A percentile compares a stretch with the other conserved stretches of the same genome.
These are phyloP conservation scores for Trichocladium uniseriatum DNA, from an alignment of 495 filamentous ascomycete genomes.

Conservation along the genomic window DNA sequence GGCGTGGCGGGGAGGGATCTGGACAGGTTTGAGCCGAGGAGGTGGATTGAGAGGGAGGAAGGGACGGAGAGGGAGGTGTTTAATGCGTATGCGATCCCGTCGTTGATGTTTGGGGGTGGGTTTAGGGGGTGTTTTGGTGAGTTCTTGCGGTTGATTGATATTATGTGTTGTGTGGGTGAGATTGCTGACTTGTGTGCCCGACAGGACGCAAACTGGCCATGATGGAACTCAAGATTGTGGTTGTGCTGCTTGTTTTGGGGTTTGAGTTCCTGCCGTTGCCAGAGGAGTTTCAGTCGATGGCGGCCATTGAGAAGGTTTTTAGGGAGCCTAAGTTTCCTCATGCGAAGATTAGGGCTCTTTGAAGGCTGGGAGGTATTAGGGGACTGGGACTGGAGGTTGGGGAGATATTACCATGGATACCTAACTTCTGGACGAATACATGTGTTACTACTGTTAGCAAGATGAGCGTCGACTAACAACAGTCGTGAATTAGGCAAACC, in stretches of 20 bases:
- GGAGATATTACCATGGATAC: too few species aligned
- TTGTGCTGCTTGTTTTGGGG: conserved; percentile 17
- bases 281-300: conserved; percentile 14
- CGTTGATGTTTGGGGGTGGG: conserved; percentile 20
- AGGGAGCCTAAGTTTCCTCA: too few species aligned
- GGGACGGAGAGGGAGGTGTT: conserved; percentile 23
- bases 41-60: conserved; percentile 25
- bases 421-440: too few species aligned
- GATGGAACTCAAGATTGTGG: conserved; percentile 22
- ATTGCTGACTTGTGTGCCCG: too few species aligned
- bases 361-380: too few species aligned
- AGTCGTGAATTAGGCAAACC: too few species aligned
- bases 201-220: conserved; percentile 21
- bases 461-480: too few species aligned
- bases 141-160: not conserved
- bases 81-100: conserved; percentile 17
- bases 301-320: conserved; percentile 15
- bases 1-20: conserved; percentile 19
- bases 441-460: too few species aligned
- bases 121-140: conserved; percentile 19
- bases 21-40: conserved; percentile 19
- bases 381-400: too few species aligned
- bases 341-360: too few species aligned
- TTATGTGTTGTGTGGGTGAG: too few species aligned
- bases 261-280: conserved; percentile 24